Evolutionary conservation across 2,329 filamentous ascomycete genomes (phyloP), one percentile per base, ranked within the genome.

Genomic region (Calonectria pseudoturangicola): DNA sequence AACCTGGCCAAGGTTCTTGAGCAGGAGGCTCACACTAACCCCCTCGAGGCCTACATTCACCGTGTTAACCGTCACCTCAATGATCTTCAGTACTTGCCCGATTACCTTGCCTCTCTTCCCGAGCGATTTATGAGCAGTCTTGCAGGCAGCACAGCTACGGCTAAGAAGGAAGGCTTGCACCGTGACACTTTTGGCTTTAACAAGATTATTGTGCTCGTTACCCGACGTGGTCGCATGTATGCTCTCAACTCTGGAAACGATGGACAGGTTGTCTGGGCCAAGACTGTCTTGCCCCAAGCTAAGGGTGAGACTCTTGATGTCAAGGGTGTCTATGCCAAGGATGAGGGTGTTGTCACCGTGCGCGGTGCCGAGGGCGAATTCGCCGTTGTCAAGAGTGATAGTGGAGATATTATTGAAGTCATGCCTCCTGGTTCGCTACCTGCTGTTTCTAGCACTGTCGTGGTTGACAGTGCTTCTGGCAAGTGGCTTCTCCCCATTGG

Each of bases 131-230:
- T 95, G 3, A 89, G 89, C 73, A 93, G 91, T 75, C 86, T 95
- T 18, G 81, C 92, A 10, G 91, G 92, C 39, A 89, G 90, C 0
- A 87, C 89, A 10, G 85, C 88, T 18, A 80, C 84, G 1, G 84
- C 81, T 15, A 84, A 84, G 27, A 82, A 83, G 25, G 83, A 86
- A 33, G 87, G 87, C 8, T 86, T 93, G n/a, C 85, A 87, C 21
- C 89, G 92, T 18, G 94, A 97, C 79, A 91, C 89, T 47, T 98
- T 98, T 82, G 96, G 96, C 5, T 96, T 98, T 84, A 93, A 94
- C 83, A 98, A 98, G 84, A 86, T 96, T 39, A 90, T 96, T 7
- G 88, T 98, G 70, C 87, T 98, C 64, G 95, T 93, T 7, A 98
- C 96, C 2, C 89, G 91, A 68, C 92, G 92, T 70, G 96, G 96